Conservation (phyloP, 208 protist genomes). For the Leishmania major region DNA sequence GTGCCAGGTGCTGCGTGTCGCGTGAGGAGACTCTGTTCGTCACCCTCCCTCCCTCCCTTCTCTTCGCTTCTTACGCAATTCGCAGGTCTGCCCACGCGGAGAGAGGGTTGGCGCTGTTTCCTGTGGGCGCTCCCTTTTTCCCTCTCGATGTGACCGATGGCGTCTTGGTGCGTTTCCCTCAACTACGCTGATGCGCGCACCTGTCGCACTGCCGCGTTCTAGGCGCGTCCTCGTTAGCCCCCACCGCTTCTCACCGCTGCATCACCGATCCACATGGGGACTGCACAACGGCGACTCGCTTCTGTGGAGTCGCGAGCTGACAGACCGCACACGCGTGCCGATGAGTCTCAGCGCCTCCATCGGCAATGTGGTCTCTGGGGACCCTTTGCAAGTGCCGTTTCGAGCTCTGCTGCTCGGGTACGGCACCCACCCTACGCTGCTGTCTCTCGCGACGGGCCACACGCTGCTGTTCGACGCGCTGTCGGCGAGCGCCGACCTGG, state of each 20-base stretch:
- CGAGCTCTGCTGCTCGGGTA: slow-evolving; percentile 20
- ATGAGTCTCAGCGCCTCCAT: not conserved
- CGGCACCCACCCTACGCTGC: slow-evolving; percentile 14
- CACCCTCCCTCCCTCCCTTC: not conserved
- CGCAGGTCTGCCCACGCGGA: not conserved
- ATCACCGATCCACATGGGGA: not conserved
- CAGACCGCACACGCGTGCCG: not conserved
- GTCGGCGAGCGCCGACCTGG: slow-evolving; percentile 28
- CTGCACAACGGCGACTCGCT: not conserved
- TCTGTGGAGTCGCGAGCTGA: slow-evolving; percentile 9
- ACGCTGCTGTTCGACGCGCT: slow-evolving; percentile 31
- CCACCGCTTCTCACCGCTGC: not conserved
- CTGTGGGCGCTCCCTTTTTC: not conserved
- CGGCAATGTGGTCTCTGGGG: not conserved
- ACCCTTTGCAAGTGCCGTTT: slow-evolving; percentile 17
- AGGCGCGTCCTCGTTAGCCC: not conserved
- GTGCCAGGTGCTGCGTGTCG: not conserved
- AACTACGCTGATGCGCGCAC: slow-evolving; percentile 7
- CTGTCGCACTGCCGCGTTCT: not conserved
- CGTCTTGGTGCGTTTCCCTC: not conserved
- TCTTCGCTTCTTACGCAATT: not conserved
- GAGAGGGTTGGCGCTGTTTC: not conserved
- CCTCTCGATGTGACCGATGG: not conserved
- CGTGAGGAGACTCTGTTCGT: not conserved
- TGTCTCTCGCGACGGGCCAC: slow-evolving; percentile 25